Base-by-base conservation (phyloP, 805 yeast genomes). In the Cyberlindnera galapagoensis region DNA sequence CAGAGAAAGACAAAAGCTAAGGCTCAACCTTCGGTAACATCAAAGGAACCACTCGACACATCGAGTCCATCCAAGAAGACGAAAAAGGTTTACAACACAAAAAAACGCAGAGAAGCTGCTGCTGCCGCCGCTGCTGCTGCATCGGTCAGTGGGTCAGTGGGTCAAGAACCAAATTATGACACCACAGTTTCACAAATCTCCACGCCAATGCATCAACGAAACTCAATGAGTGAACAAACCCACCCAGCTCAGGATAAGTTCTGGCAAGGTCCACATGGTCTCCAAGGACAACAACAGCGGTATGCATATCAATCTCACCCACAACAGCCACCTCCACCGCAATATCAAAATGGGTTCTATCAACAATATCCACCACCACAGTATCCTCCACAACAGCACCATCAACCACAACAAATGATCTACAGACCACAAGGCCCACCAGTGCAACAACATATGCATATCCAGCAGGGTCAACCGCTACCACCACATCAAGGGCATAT, bases 1-100 rank as follows among this genome's bases (percentile, higher is more conserved):
- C 53, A 59, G 19, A 62, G 60, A 36, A 62, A 65, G 46, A 43
- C 59, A 15, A 65, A 65, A 33, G 26, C 28, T 1, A 44, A 30
- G 9, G 13, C 34, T 12, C 15, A 21, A 15, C n/a, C 18, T 17
- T 7, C 10, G n/a, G 21, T 13, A 22, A 22, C 24, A 39, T 21
- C 22, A 35, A 20, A 16, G 42, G 16, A 25, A 21, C 38, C 28
- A 11, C 47, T 32, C 32, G 36, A 35, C 19, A 38, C 39, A 17
- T 36, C 38, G 17, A 32, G 38, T 18, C 48, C 44, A 5, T 22
- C 28, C 2, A 51, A 50, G 35, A 50, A 40, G 23, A 44, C 47
- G 12, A 44, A 44, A 39, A 45, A 38, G 28, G 36, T 34, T 3
- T 43, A 44, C 30, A 49, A 41, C 23, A 42, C 47, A 5, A 50